Evolutionary conservation across 371 early-diverging fungal species (phyloP).

Genomic region (Zychaea mexicana): DNA sequence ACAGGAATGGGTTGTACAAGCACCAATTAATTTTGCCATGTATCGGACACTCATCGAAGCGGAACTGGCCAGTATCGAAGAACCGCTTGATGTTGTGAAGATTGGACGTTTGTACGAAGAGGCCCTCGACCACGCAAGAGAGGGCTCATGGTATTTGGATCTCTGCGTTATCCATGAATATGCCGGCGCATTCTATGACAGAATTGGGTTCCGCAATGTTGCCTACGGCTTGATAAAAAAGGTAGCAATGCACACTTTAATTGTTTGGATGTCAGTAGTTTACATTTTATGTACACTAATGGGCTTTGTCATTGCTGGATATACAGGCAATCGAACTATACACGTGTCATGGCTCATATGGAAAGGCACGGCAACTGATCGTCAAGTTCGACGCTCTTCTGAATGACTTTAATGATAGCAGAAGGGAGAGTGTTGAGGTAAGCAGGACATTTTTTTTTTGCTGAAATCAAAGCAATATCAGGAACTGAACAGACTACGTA

Average conservation of each 20-base stretch:
- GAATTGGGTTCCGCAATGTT: constrained; percentile 34
- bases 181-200: constrained; percentile 39
- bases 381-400: constrained; percentile 28
- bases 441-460: constrained; percentile 12
- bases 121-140: constrained; percentile 36
- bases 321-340: constrained; percentile 32
- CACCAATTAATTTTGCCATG: constrained; percentile 27
- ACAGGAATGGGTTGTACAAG: constrained; percentile 27
- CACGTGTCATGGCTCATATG: constrained; percentile 36
- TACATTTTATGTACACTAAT: neutral
- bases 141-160: constrained; percentile 35
- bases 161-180: constrained; percentile 43
- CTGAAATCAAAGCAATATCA: constrained; percentile 13
- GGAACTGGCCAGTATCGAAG: constrained; percentile 22
- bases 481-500: too few species aligned
- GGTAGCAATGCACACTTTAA: constrained; percentile 12
- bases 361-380: constrained; percentile 38
- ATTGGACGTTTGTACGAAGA: constrained; percentile 31
- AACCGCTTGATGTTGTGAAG: constrained; percentile 17
- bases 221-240: constrained; percentile 40
- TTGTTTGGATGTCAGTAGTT: neutral
- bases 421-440: constrained; percentile 33
- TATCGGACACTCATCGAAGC: constrained; percentile 44
- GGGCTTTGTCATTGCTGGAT: neutral
- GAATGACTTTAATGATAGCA: constrained; percentile 28